phyloP scores from a whole-genome alignment of 2,329 filamentous ascomycete species.

The Teratosphaeria gauchensis region DNA sequence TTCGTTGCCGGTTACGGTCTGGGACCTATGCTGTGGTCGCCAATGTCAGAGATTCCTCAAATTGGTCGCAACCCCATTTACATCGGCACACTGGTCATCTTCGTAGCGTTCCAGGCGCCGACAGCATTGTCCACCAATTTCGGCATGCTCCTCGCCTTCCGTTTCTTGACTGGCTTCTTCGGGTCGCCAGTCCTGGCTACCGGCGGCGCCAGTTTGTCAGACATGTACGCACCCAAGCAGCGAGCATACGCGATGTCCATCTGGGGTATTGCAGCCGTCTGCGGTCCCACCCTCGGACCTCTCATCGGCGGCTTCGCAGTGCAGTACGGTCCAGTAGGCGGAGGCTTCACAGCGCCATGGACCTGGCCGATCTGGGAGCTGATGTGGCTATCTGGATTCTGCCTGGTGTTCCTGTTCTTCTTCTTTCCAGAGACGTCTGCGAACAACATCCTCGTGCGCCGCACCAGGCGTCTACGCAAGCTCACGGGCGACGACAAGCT shows the following conservation, averaged over 20 bases:
- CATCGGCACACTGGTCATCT: conserved; percentile 38
- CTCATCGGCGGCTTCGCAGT: conserved; percentile 34
- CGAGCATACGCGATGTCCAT: conserved; percentile 31
- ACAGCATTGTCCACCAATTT: conserved; percentile 42
- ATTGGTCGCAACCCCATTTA: conserved; percentile 43
- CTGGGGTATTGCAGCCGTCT: conserved; percentile 33
- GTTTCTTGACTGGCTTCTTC: conserved; percentile 45
- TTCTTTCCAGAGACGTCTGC: conserved; percentile 31
- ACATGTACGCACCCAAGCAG: conserved; percentile 32
- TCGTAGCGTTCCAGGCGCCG: conserved; percentile 41
- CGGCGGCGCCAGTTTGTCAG: conserved; percentile 35
- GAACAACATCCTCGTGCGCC: conserved; percentile 33
- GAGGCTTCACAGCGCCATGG: conserved; percentile 25
- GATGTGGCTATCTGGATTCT: conserved; percentile 32
- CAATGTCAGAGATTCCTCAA: conserved; percentile 41
- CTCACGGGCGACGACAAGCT: conserved; percentile 31
- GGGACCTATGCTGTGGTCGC: conserved; percentile 38
- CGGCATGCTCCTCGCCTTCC: conserved; percentile 43
- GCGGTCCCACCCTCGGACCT: conserved; percentile 32
- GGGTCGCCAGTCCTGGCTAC: conserved; percentile 38
- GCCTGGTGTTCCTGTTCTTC: conserved; percentile 30
- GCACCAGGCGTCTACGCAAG: conserved; percentile 31
- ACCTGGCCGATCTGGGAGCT: conserved; percentile 33
- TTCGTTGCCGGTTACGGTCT: conserved; percentile 43
- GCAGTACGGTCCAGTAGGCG: conserved; percentile 19